Evolutionary conservation across 345 rosid genomes (phyloP).

Genomic region (Excoecaria agallocha): DNA sequence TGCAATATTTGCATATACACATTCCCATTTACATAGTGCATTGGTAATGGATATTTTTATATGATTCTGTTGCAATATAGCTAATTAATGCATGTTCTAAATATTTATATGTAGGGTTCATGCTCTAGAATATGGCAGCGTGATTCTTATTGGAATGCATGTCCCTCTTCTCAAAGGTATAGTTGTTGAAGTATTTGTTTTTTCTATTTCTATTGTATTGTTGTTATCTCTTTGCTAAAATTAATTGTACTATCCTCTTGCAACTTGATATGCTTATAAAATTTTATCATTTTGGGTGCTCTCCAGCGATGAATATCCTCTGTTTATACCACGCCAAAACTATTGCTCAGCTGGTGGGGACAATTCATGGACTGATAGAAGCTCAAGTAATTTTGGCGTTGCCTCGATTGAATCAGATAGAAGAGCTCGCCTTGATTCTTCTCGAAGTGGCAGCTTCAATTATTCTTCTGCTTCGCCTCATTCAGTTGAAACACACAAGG

Average conservation of each 20-base stretch:
- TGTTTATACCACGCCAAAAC: constrained; percentile 86
- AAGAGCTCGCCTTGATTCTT: constrained; percentile 58
- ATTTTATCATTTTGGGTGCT: background rate
- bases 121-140: constrained; percentile 97
- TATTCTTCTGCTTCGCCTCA: constrained; percentile 75
- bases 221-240: constrained; percentile 5
- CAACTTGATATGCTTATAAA: constrained; percentile 10
- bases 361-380: constrained; percentile 87
- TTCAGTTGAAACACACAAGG: constrained; percentile 78
- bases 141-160: constrained; percentile 82
- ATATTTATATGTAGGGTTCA: constrained; percentile 53
- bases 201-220: background rate
- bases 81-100: background rate
- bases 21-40: background rate
- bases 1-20: background rate
- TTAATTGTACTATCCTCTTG: constrained; percentile 9
- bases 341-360: constrained; percentile 79
- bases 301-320: constrained; percentile 89
- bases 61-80: constrained; percentile 2
- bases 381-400: constrained; percentile 83
- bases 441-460: constrained; percentile 65
- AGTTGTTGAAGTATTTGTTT: constrained; percentile 14
- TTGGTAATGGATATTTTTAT: background rate
- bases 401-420: constrained; percentile 90
- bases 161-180: constrained; percentile 84